Percentiles rank a stretch among this genome's conserved stretches.
These are phyloP conservation scores for Theobroma cacao DNA, from an alignment of 345 rosid species.

Conservation along the genomic window DNA sequence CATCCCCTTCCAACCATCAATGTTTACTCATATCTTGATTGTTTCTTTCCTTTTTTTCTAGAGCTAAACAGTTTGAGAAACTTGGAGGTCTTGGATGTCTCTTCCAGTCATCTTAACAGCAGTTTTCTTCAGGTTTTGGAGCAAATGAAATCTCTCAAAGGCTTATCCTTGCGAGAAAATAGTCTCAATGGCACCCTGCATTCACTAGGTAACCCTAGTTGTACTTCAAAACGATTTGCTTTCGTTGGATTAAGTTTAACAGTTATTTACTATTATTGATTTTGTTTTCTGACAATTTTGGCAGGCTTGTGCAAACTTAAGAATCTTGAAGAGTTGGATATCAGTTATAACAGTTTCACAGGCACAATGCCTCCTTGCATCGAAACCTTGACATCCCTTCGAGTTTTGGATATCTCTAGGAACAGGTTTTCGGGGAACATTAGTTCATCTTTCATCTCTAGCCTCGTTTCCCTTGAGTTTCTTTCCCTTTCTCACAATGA, in stretches of 20 bases:
- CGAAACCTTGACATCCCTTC: conserved; percentile 12
- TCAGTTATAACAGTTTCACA: conserved; percentile 19
- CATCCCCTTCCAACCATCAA: background rate
- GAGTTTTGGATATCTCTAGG: conserved; percentile 25
- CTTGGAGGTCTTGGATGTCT: background rate
- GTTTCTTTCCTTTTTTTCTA: background rate
- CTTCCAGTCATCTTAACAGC: background rate
- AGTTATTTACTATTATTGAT: background rate
- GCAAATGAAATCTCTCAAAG: background rate
- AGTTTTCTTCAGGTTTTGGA: background rate
- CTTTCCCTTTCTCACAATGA: conserved; percentile 19
- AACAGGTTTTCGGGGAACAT: conserved; percentile 22
- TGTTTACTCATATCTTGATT: background rate
- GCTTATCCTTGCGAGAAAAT: background rate
- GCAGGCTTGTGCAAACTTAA: conserved; percentile 18
- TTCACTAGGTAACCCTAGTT: background rate
- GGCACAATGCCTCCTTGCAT: conserved; percentile 17
- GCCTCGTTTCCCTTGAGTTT: conserved; percentile 19
- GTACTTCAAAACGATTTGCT: background rate
- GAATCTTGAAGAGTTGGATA: conserved; percentile 23
- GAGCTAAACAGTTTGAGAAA: background rate
- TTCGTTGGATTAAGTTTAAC: background rate
- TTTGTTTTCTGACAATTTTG: background rate
- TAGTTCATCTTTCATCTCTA: conserved; percentile 14
- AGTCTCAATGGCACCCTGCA: background rate